These are phyloP conservation scores for Jamesozyma spencerorum DNA, from an alignment of 805 yeast genomes.

Conservation along the genomic window DNA sequence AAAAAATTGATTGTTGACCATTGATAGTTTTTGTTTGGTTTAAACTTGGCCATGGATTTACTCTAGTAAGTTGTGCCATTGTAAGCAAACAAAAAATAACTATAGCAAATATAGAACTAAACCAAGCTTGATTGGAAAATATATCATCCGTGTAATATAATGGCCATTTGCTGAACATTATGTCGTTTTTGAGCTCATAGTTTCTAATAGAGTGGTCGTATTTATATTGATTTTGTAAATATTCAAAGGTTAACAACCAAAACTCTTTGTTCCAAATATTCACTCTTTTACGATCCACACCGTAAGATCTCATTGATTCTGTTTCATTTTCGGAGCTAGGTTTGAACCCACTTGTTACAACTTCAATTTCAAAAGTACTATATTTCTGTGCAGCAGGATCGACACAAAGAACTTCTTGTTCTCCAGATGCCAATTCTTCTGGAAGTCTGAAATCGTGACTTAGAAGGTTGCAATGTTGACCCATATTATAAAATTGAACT, in stretches of 20 bases:
- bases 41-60: slow-evolving; percentile 16
- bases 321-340: background rate
- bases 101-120: slow-evolving; percentile 10
- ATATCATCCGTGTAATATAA: slow-evolving; percentile 4
- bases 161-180: slow-evolving; percentile 16
- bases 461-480: slow-evolving; percentile 59
- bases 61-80: background rate
- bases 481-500: slow-evolving; percentile 58
- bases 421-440: slow-evolving; percentile 69
- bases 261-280: background rate
- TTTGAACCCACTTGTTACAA: background rate
- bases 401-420: slow-evolving; percentile 83
- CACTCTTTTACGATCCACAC: background rate
- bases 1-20: slow-evolving; percentile 1
- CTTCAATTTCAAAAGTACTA: slow-evolving; percentile 4
- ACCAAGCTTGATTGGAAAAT: slow-evolving; percentile 13
- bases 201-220: slow-evolving; percentile 16
- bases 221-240: slow-evolving; percentile 12
- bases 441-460: slow-evolving; percentile 72
- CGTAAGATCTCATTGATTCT: background rate
- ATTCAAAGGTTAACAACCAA: slow-evolving; percentile 7
- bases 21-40: background rate
- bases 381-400: slow-evolving; percentile 43
- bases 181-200: slow-evolving; percentile 3
- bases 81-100: slow-evolving; percentile 3